phyloP scores from a whole-genome alignment of 805 yeast species.

The Spathaspora sp. region DNA sequence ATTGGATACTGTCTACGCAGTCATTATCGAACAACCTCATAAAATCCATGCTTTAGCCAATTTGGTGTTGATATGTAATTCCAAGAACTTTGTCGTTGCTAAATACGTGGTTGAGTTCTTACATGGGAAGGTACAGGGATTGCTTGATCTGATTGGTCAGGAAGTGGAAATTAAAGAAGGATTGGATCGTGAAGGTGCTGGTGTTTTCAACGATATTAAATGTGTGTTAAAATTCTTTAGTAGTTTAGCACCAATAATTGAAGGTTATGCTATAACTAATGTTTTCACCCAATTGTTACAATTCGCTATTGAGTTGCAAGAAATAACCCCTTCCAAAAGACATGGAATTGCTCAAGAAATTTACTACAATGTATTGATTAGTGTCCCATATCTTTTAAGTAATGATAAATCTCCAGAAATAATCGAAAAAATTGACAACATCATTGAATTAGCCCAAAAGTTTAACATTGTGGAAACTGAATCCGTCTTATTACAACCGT shows the following conservation, averaged over 20 bases:
- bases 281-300: conserved; percentile 53
- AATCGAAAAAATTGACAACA: conserved; percentile 29
- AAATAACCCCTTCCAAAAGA: conserved; percentile 23
- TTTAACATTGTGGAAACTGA: conserved; percentile 26
- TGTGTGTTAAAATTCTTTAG: conserved; percentile 68
- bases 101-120: conserved; percentile 65
- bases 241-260: conserved; percentile 59
- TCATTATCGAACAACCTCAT: conserved; percentile 86
- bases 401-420: conserved; percentile 32
- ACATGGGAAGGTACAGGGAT: conserved; percentile 57
- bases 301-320: conserved; percentile 55
- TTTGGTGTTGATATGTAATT: conserved; percentile 62
- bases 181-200: conserved; percentile 33
- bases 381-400: conserved; percentile 62
- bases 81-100: conserved; percentile 63
- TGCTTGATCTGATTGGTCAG: conserved; percentile 37
- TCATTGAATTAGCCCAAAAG: conserved; percentile 43
- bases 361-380: conserved; percentile 55
- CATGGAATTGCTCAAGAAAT: conserved; percentile 65
- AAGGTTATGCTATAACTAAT: conserved; percentile 33
- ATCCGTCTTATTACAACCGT: conserved; percentile 28
- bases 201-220: conserved; percentile 70
- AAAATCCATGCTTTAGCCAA: conserved; percentile 72
- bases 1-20: conserved; percentile 61
- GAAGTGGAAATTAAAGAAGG: conserved; percentile 23